Evolutionary conservation across 1,284 basidiomycete genomes (phyloP).

Genomic region (Cutaneotrichosporon sp.): DNA sequence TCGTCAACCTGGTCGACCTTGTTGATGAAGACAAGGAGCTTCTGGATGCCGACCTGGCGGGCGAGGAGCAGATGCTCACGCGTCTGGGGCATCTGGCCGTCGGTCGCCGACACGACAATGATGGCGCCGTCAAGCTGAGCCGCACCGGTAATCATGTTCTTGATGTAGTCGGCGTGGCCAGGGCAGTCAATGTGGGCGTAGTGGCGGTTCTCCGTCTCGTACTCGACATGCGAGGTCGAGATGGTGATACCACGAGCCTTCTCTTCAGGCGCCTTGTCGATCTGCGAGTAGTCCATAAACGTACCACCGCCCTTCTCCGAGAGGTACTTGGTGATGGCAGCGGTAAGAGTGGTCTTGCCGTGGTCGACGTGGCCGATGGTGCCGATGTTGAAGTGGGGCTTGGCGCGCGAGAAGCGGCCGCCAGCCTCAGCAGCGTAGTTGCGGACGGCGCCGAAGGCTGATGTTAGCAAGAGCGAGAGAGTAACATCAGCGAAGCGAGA

Average conservation of each 20-base stretch:
- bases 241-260: constrained; percentile 99
- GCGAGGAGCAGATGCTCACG: constrained; percentile 96
- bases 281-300: constrained; percentile 96
- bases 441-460: constrained; percentile 32
- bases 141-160: constrained; percentile 99
- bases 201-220: constrained; percentile 87
- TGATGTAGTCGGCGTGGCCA: constrained; percentile 65
- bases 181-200: constrained; percentile 99
- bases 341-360: constrained; percentile 94
- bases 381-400: constrained; percentile 97
- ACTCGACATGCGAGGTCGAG: constrained; percentile 84
- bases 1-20: constrained; percentile 97
- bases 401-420: constrained; percentile 72
- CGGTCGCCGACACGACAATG: constrained; percentile 96
- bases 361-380: constrained; percentile 93
- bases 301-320: constrained; percentile 77
- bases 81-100: constrained; percentile 99
- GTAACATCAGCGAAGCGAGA: not conserved
- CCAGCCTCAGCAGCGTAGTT: constrained; percentile 62
- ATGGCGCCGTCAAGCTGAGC: constrained; percentile 98
- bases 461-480: not conserved
- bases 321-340: constrained; percentile 96
- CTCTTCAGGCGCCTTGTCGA: constrained; percentile 99
- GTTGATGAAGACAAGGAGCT: constrained; percentile 96
- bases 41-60: constrained; percentile 97